These are phyloP conservation scores for Leishmania gerbilli DNA, from an alignment of 208 protist species.

Conservation along the genomic window DNA sequence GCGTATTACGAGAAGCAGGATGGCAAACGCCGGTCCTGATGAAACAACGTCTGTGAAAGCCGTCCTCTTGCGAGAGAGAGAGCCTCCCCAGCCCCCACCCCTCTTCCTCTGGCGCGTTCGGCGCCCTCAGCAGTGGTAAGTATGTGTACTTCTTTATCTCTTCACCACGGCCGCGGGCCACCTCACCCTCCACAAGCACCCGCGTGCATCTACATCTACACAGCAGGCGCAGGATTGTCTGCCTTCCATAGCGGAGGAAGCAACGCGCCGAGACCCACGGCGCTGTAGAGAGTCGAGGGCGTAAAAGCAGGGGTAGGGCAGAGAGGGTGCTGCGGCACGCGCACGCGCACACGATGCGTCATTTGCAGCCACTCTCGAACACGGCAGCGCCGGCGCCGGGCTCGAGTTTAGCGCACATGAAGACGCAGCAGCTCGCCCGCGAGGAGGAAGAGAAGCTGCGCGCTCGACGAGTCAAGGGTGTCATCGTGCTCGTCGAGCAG, in stretches of 20 bases:
- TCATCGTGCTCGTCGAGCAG: slow-evolving; percentile 79
- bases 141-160: neutral
- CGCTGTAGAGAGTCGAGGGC: neutral
- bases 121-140: neutral
- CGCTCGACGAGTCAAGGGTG: slow-evolving; percentile 72
- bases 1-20: neutral
- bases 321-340: neutral
- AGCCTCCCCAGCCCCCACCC: neutral
- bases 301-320: neutral
- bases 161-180: neutral
- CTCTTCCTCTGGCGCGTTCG: neutral
- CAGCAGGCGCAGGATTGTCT: neutral
- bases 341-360: slow-evolving; percentile 21
- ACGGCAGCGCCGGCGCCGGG: slow-evolving; percentile 52
- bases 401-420: slow-evolving; percentile 74
- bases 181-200: neutral
- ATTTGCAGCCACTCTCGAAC: slow-evolving; percentile 78
- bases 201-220: neutral
- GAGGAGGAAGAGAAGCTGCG: slow-evolving; percentile 82
- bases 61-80: neutral
- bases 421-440: slow-evolving; percentile 78
- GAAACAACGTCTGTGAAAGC: neutral
- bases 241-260: neutral
- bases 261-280: neutral
- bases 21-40: neutral